Percentiles rank a stretch among this genome's conserved stretches.
These are phyloP conservation scores for Saprolegnia diclina DNA, from an alignment of 352 stramenopile species.

Conservation along the genomic window DNA sequence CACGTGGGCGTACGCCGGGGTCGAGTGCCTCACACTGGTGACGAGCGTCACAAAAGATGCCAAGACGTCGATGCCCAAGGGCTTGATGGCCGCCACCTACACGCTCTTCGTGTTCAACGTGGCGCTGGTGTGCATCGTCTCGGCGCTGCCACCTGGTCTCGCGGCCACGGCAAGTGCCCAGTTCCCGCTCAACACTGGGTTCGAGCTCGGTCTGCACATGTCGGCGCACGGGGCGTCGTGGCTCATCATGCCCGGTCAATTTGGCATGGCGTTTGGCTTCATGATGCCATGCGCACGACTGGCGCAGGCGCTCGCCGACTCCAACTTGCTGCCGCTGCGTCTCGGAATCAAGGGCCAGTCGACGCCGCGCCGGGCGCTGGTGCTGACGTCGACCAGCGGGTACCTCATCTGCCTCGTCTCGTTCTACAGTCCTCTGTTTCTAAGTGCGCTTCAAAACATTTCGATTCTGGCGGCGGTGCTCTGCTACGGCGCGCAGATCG, in stretches of 20 bases:
- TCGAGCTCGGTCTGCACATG: neutral
- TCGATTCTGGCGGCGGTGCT: neutral
- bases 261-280: slow-evolving; percentile 13
- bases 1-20: neutral
- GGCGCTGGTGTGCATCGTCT: neutral
- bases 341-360: neutral
- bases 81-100: neutral
- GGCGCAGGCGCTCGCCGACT: neutral
- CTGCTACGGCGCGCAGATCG: neutral
- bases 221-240: neutral
- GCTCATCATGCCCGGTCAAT: neutral
- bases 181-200: neutral
- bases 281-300: neutral
- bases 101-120: slow-evolving; percentile 2
- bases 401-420: neutral
- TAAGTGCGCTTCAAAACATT: neutral
- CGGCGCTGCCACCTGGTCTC: neutral
- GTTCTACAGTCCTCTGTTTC: neutral
- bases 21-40: neutral
- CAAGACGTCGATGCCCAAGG: neutral
- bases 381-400: neutral
- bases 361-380: neutral
- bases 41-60: neutral
- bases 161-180: neutral
- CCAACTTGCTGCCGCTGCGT: neutral